Evolutionary conservation across 2,329 filamentous ascomycete species (phyloP), one percentile per base, ranked within the genome.

Genomic region (Fonsecaea pedrosoi): DNA sequence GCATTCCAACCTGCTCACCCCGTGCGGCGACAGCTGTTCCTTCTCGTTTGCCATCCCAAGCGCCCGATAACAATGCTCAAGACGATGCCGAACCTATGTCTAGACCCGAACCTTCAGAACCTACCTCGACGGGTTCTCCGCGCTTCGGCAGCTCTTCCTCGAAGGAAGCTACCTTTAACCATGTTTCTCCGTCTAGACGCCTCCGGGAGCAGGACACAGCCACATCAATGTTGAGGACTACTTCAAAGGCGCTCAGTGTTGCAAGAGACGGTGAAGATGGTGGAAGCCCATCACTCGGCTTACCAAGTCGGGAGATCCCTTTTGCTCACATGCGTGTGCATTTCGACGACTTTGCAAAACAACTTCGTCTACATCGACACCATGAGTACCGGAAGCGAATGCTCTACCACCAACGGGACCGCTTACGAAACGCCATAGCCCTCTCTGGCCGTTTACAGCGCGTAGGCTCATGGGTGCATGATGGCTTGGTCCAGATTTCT

Each of bases 401-500:
- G 59, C 72, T 82, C 67, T 76, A 79, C 70, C 75, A 76, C 40
- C 79, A 78, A 62, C 74, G 81, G 50, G 74, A 77, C 70, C 76
- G 76, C 34, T 77, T 80, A 64, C 80, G 79, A 68, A 75, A 80
- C 34, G 80, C 79, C 35, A 77, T 82, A 60, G 79, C 78, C 45
- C 71, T 82, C 38, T 81, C 79, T 48, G 74, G 78, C 57, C 78
- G 81, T 38, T 73, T 82, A 65, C 71, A 79, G 63, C 79, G 81
- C 54, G 75, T 81, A 64, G 77, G 78, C 32, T 75, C 76, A 37
- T 77, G 77, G 60, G 75, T 79, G 32, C 80, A 82, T 68, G 78
- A 78, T 58, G 80, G 80, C 42, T 73, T 83, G 30, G 79, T 82
- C 40, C 80, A 82, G 70, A 77, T 77, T 56, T 76, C 82, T 62